These are phyloP conservation scores for Linum tenue DNA, from an alignment of 345 rosid species.

Conservation along the genomic window DNA sequence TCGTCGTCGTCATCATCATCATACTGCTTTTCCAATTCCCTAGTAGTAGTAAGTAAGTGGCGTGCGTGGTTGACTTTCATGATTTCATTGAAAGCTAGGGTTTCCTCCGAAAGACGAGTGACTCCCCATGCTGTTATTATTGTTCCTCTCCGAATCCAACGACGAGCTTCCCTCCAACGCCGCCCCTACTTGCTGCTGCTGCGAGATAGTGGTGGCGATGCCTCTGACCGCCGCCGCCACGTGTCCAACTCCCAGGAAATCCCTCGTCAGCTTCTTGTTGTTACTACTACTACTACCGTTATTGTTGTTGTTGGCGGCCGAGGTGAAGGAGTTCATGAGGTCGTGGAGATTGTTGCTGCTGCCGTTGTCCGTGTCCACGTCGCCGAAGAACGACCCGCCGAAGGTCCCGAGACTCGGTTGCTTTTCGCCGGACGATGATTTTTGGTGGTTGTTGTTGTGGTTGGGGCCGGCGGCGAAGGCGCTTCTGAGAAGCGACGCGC, in stretches of 20 bases:
- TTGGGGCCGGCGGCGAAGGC: no score
- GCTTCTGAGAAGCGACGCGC: no score
- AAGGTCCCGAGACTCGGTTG: constrained; percentile 37
- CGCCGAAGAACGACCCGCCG: constrained; percentile 34
- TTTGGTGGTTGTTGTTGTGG: background rate
- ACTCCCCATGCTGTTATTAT: constrained; percentile 14
- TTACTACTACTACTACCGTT: background rate
- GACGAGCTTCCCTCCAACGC: constrained; percentile 8
- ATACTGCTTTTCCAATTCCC: no score
- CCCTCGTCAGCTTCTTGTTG: constrained; percentile 55
- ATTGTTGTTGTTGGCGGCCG: constrained; percentile 9
- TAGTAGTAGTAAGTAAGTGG: no score
- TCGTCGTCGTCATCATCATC: no score
- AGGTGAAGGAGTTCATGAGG: constrained; percentile 45
- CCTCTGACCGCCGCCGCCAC: constrained; percentile 16
- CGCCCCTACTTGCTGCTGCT: constrained; percentile 11
- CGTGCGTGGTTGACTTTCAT: background rate
- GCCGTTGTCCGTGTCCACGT: constrained; percentile 15
- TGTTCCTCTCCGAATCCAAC: constrained; percentile 23
- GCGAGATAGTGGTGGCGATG: constrained; percentile 15
- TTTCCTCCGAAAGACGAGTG: constrained; percentile 21
- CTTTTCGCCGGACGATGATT: background rate
- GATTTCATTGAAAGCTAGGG: constrained; percentile 17
- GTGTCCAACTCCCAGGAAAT: constrained; percentile 75
- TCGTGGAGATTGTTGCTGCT: constrained; percentile 45